Evolutionary conservation across 2,329 filamentous ascomycete genomes (phyloP), one percentile per base, ranked within the genome.

Genomic region (Pseudonectria foliicola): DNA sequence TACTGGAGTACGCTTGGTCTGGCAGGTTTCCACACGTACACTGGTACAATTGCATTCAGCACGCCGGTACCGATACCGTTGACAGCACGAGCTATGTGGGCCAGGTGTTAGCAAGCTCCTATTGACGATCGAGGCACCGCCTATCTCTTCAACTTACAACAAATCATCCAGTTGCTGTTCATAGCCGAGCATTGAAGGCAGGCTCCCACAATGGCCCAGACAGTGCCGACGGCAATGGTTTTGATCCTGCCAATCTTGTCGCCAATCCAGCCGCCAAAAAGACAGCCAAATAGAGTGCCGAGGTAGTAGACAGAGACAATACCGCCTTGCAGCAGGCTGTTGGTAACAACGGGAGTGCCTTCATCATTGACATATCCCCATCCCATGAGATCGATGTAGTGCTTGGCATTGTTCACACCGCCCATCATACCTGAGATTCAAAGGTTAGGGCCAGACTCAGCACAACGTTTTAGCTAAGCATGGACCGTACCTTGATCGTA

Each of bases 41-140:
- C 79, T 0, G 81, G 81, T 0, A 80, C 71, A 35, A 85, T 83
- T 1, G 77, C 74, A 46, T 83, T 85, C 13, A 85, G 53, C 29
- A 84, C 76, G 7, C 81, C 82, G 1, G 78, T 85, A 2, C 80
- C 81, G 29, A 79, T 49, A 0, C 49, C 49, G 3, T 52, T 52
- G 10, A 60, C 34, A 0, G 49, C 46, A 2, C 56, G 54, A 1
- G 55, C 51, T 48, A 10, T 11, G 33, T 15, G 5, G n/a, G 6
- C 12, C 12, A 27, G 13, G 32, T 23, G 6, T 8, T 10, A n/a
- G n/a, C n/a, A n/a, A n/a, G n/a, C n/a, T n/a, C n/a, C n/a, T n/a
- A n/a, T n/a, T n/a, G n/a, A n/a, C n/a, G n/a, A n/a, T n/a, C n/a
- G n/a, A n/a, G n/a, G n/a, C n/a, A n/a, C n/a, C n/a, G n/a, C n/a